These are phyloP conservation scores for Yarrowia sp. DNA, from an alignment of 805 yeast species.

Conservation along the genomic window DNA sequence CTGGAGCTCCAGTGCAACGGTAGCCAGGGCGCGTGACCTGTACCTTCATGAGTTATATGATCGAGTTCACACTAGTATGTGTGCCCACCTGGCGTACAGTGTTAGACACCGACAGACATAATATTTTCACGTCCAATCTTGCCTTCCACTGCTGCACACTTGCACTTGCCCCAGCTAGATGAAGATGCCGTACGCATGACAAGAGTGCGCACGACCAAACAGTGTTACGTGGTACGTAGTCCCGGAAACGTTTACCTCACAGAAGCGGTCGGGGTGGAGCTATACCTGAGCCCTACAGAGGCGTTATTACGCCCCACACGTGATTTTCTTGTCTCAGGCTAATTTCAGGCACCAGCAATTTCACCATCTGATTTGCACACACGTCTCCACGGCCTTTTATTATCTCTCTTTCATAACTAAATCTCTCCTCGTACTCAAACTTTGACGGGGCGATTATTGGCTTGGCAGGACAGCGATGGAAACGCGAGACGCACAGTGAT, in stretches of 20 bases:
- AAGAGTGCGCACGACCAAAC: neutral
- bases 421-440: slow-evolving; percentile 1
- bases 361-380: neutral
- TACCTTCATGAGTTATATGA: no score
- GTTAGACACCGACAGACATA: no score
- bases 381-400: neutral
- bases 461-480: neutral
- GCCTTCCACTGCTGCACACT: neutral
- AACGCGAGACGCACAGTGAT: no score
- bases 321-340: neutral
- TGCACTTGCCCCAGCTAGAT: neutral
- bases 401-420: neutral
- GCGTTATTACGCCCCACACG: neutral
- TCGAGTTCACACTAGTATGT: no score
- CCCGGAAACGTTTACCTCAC: neutral
- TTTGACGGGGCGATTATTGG: neutral
- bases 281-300: neutral
- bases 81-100: no score
- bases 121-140: neutral
- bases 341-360: neutral
- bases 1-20: no score
- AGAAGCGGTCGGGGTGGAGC: neutral
- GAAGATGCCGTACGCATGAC: slow-evolving; percentile 6
- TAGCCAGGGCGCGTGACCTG: no score
- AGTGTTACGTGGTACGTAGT: neutral